Evolutionary conservation across 495 filamentous ascomycete species (phyloP), one percentile per base, ranked within the genome.

Genomic region (Choiromyces venosus): DNA sequence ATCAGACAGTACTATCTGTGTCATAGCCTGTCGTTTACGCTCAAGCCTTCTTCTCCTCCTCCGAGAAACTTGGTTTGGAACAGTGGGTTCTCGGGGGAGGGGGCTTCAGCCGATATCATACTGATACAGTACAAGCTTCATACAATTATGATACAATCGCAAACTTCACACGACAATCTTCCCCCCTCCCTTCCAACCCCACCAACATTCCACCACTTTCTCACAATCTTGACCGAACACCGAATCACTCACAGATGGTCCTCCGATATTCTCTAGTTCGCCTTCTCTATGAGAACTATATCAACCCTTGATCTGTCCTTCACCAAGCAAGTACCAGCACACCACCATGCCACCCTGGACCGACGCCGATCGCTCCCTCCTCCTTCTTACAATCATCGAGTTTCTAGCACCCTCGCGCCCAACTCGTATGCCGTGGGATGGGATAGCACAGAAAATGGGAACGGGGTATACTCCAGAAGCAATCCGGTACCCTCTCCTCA

Each of bases 371-470:
- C 75, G 75, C 35, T 72, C 74, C 29, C 65, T 69, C 1, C 66
- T 77, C 19, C 35, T 77, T n/a, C 37, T 77, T 4, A 70, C 75
- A 36, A 76, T 77, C 21, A 68, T 77, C 8, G 75, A 77, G 61
- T 61, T 77, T 35, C 74, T 72, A 9, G 73, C 52, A 18, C 75
- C 71, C 3, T 73, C 66, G 4, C 71, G 36, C n/a, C 33, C 65
- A 73, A 33, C 52, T 16, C 46, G 68, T 35, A 69, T 70, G 18
- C 66, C 69, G 38, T 77, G 75, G 75, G 65, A 69, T 44, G 75
- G 76, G 18, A 74, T 77, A 8, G 74, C 74, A 4, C 68, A 72
- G 40, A 77, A 42, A 61, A 77, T 77, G 75, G 75, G 75, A n/a
- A 5, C 74, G n/a, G 75, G 74, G 5, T 77, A 72, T 68, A 72